Percentiles rank a stretch among this genome's conserved stretches.
Evolutionary conservation across 78 protist species (phyloP).

Genomic region (Neovahlkampfia damariscottae): DNA sequence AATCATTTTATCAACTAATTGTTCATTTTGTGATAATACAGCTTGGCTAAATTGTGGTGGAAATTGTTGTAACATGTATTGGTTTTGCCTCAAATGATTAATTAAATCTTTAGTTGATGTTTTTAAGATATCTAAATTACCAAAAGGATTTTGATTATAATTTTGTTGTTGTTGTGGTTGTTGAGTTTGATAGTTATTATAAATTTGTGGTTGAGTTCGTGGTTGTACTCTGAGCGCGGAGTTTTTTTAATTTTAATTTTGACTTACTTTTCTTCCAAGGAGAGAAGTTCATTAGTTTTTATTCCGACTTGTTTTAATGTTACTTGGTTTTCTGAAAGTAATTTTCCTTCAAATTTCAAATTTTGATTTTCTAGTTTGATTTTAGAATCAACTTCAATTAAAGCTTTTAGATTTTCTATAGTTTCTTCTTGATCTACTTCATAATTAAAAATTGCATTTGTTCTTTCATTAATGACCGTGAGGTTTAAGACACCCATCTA

Average conservation of each 20-base stretch:
- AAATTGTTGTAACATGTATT: background rate
- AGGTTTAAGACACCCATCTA: too few relatives aligned
- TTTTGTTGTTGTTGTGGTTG: background rate
- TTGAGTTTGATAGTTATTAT: background rate
- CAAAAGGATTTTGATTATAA: too few relatives aligned
- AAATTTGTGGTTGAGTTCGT: background rate
- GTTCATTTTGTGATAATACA: background rate
- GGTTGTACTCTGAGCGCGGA: background rate
- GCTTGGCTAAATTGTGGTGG: background rate
- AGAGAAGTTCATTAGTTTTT: background rate
- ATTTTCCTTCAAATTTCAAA: background rate
- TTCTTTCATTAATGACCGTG: too few relatives aligned
- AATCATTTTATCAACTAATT: background rate
- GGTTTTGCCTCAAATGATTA: background rate
- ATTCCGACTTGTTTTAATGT: background rate
- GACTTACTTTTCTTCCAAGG: background rate
- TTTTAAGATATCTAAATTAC: too few relatives aligned
- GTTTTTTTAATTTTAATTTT: background rate
- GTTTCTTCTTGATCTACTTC: slow-evolving; percentile 1
- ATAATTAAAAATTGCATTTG: background rate
- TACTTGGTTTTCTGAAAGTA: too few relatives aligned
- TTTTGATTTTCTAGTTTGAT: background rate
- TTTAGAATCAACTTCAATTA: background rate
- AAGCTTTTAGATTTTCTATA: background rate
- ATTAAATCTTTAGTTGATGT: too few relatives aligned